Conservation (phyloP, 805 yeast species). For the Metschnikowia cerradonensis region DNA sequence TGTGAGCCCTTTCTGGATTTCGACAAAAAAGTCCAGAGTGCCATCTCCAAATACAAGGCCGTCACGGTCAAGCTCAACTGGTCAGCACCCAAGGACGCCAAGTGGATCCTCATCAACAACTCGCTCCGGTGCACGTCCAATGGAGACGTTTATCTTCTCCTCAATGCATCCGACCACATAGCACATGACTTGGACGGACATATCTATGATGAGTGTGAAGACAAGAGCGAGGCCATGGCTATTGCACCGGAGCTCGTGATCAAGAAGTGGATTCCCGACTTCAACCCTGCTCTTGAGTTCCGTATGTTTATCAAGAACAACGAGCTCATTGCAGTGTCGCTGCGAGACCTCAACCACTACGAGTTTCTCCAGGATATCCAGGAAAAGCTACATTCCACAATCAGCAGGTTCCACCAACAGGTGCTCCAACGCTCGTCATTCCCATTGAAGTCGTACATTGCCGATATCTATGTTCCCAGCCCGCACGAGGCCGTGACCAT, state of each 20-base stretch:
- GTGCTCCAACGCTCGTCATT: constrained; percentile 26
- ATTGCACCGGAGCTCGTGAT: constrained; percentile 62
- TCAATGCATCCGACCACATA: constrained; percentile 85
- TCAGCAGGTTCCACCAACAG: constrained; percentile 54
- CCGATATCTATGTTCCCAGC: constrained; percentile 81
- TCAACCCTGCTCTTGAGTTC: constrained; percentile 90
- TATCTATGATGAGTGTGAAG: constrained; percentile 53
- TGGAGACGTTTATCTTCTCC: constrained; percentile 71
- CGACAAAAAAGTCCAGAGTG: constrained; percentile 47
- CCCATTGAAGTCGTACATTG: constrained; percentile 44
- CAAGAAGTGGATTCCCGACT: constrained; percentile 67
- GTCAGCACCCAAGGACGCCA: constrained; percentile 95
- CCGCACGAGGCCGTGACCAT: constrained; percentile 64
- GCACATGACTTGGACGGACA: constrained; percentile 71
- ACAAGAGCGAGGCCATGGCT: constrained; percentile 15
- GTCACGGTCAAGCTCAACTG: constrained; percentile 91
- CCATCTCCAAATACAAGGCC: constrained; percentile 50
- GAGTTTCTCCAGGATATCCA: constrained; percentile 56
- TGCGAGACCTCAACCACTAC: constrained; percentile 83
- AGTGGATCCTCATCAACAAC: constrained; percentile 83
- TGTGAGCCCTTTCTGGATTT: constrained; percentile 48
- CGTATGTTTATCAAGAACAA: constrained; percentile 73
- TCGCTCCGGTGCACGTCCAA: constrained; percentile 66
- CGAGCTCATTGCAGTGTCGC: constrained; percentile 68
- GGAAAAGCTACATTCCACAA: constrained; percentile 43